phyloP scores from a whole-genome alignment of 371 early-diverging fungal genomes.

The Dentiscutata heterogama region DNA sequence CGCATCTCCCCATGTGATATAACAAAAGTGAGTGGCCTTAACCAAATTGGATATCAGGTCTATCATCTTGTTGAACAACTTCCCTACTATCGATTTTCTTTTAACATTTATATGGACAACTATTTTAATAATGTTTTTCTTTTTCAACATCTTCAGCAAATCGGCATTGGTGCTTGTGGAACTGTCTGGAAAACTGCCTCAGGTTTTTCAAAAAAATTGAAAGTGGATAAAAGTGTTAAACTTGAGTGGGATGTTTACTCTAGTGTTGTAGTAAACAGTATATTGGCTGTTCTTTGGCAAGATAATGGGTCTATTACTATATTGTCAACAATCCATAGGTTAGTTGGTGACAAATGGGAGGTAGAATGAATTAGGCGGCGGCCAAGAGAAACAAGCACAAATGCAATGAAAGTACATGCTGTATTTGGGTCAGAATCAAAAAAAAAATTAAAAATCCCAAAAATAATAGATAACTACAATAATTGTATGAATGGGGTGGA shows the following conservation, averaged over 20 bases:
- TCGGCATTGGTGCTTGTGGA: slow-evolving; percentile 45
- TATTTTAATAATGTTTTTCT: slow-evolving; percentile 39
- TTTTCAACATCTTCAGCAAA: slow-evolving; percentile 30
- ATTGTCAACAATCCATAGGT: slow-evolving; percentile 36
- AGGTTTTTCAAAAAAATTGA: neutral
- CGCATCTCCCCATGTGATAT: neutral
- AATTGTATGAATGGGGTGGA: slow-evolving; percentile 49
- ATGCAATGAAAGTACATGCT: slow-evolving; percentile 30
- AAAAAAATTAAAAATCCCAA: slow-evolving; percentile 24
- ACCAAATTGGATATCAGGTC: neutral
- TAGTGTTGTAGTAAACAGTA: slow-evolving; percentile 18
- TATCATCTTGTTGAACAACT: slow-evolving; percentile 21
- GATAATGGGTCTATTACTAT: slow-evolving; percentile 49
- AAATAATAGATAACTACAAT: too few species aligned
- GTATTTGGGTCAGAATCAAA: slow-evolving; percentile 34
- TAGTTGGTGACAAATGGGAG: slow-evolving; percentile 19
- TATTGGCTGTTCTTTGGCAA: slow-evolving; percentile 48
- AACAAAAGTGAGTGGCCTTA: neutral
- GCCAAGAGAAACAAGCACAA: slow-evolving; percentile 40
- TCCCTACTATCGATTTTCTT: neutral
- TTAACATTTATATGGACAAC: slow-evolving; percentile 47
- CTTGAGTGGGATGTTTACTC: slow-evolving; percentile 17
- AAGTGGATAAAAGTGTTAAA: too few species aligned
- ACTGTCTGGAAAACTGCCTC: slow-evolving; percentile 5
- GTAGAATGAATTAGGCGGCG: neutral